These are phyloP conservation scores for Kodamaea sp. DNA, from an alignment of 1,139 yeast genomes.

Conservation along the genomic window DNA sequence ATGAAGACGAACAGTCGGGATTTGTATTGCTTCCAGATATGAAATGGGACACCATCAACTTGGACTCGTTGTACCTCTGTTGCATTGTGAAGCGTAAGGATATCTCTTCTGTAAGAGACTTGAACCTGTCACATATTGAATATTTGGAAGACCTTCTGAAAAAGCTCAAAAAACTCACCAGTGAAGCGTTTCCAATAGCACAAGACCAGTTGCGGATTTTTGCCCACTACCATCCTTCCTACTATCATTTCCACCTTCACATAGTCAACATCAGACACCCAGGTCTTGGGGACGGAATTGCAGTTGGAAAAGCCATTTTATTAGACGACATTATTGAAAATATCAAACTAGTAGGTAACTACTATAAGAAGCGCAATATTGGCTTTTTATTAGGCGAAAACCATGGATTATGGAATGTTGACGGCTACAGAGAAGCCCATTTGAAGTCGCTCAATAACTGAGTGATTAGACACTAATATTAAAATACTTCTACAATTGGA, in stretches of 20 bases:
- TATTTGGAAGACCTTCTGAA: slow-evolving; percentile 52
- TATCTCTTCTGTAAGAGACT: slow-evolving; percentile 75
- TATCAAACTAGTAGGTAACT: slow-evolving; percentile 51
- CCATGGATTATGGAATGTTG: slow-evolving; percentile 70
- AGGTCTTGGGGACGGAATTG: slow-evolving; percentile 71
- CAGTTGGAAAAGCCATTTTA: slow-evolving; percentile 79
- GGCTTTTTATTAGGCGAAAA: slow-evolving; percentile 71
- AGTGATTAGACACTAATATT: not conserved
- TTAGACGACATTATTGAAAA: slow-evolving; percentile 82
- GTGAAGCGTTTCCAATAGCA: slow-evolving; percentile 37
- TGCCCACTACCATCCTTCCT: slow-evolving; percentile 93
- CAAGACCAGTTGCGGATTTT: slow-evolving; percentile 66
- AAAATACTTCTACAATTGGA: not conserved
- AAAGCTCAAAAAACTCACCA: slow-evolving; percentile 49
- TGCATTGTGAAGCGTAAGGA: slow-evolving; percentile 75
- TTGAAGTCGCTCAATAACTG: not conserved
- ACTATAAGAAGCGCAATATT: slow-evolving; percentile 40
- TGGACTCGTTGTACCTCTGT: slow-evolving; percentile 73
- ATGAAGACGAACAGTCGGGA: slow-evolving; percentile 56
- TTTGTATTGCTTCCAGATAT: slow-evolving; percentile 72
- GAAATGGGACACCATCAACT: slow-evolving; percentile 86
- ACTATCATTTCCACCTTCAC: slow-evolving; percentile 92
- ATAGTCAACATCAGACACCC: slow-evolving; percentile 75
- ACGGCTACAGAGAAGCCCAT: slow-evolving; percentile 14
- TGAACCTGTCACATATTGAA: slow-evolving; percentile 56